Evolutionary conservation across 306 rosid genomes (phyloP), one percentile per base, ranked within the genome.

Genomic region (Vachellia collinsii): DNA sequence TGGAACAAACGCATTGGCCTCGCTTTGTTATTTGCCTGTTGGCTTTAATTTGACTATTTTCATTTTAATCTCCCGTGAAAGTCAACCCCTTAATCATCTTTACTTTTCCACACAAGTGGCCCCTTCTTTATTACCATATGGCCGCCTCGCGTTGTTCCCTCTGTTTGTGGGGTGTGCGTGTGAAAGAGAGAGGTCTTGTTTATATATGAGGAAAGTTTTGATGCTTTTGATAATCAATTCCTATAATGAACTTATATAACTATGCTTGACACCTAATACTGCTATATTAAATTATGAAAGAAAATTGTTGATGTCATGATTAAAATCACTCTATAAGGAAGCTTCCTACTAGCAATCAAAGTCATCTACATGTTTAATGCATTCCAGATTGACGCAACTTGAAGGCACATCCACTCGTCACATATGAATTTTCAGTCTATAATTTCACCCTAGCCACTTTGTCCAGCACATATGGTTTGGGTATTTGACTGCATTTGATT

Each of bases 381-480:
- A 61, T 37, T 62, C 9, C 0, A 25, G 37, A 41, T 71, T 46
- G 74, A 47, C 14, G 22, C 48, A 59, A 38, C 72, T 61, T 37
- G n/a, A 74, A 53, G 50, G 34, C 66, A 70, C 69, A 41, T 38
- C 62, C 37, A 66, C 50, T 50, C 42, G 23, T 82, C 59, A 39
- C 69, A 43, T 62, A 50, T 11, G 8, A 17, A 76, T 76, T 38
- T 56, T 37, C 19, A 43, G 39, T 41, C 0, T 75, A 22, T 75
- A 22, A 50, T 5, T 51, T 37, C 43, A 63, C 34, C 34, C 34
- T 29, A 29, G 2, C 34, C 2, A 29, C 34, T 29, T 29, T 29
- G 34, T n/a, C n/a, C n/a, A n/a, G n/a, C n/a, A n/a, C n/a, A n/a
- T n/a, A n/a, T n/a, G n/a, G n/a, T n/a, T n/a, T n/a, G n/a, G n/a